Percentiles rank a stretch among this genome's conserved stretches.
Evolutionary conservation across 2,329 filamentous ascomycete species (phyloP).

Genomic region (Chalaropsis ovoidea): DNA sequence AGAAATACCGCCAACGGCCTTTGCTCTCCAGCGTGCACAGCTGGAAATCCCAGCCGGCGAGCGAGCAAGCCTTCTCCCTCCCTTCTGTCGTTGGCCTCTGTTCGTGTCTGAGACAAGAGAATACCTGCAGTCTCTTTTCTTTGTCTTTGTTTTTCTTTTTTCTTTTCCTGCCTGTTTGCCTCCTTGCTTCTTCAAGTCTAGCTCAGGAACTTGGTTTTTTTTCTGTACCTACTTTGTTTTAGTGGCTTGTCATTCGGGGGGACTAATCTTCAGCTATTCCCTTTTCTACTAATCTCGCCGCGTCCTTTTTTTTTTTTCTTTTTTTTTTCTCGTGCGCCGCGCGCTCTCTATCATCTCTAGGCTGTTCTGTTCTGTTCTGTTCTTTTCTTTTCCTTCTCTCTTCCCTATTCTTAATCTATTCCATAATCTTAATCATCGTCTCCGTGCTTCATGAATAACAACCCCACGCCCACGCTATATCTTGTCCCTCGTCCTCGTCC

Average conservation of each 20-base stretch:
- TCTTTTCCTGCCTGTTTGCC: neutral
- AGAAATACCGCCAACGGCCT: neutral
- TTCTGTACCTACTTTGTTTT: constrained; percentile 2
- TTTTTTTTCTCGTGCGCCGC: neutral
- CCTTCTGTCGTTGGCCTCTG: neutral
- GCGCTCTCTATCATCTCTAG: neutral
- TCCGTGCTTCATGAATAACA: neutral
- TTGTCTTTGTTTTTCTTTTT: neutral
- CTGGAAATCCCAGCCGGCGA: too few species aligned
- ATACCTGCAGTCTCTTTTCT: neutral
- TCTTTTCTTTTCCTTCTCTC: neutral
- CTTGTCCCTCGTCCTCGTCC: neutral
- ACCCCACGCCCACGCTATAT: neutral
- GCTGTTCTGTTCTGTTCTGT: neutral
- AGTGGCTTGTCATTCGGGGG: constrained; percentile 7
- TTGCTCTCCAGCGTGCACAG: too few species aligned
- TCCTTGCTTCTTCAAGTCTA: constrained; percentile 13
- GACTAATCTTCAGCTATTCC: constrained; percentile 7
- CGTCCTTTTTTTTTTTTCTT: constrained; percentile 9
- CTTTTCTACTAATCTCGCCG: constrained; percentile 7
- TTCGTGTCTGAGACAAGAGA: neutral
- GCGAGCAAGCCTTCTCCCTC: neutral
- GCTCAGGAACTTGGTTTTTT: constrained; percentile 7
- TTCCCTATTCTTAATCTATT: neutral
- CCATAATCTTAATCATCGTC: constrained; percentile 3